These are phyloP conservation scores for Vitis riparia DNA, from an alignment of 164 flowering plant genomes.

Conservation along the genomic window DNA sequence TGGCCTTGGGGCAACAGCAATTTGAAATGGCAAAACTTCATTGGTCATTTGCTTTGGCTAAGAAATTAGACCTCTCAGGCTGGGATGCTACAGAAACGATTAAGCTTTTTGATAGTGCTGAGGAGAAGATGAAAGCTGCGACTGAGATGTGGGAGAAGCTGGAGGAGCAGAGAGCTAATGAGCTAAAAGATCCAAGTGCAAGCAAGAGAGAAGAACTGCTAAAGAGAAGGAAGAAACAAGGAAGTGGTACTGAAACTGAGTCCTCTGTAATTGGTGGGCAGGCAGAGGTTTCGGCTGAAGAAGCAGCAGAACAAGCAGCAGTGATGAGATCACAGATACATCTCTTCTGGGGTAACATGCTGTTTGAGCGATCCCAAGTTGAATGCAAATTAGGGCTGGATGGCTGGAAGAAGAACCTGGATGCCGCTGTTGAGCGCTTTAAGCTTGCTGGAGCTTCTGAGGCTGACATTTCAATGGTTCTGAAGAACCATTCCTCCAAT, in stretches of 20 bases:
- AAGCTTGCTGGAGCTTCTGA: conserved; percentile 97
- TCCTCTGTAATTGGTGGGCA: conserved; percentile 34
- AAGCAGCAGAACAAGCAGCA: conserved; percentile 86
- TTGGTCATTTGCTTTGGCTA: conserved; percentile 90
- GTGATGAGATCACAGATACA: conserved; percentile 95
- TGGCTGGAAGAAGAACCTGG: conserved; percentile 80
- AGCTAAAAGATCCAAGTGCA: conserved; percentile 63
- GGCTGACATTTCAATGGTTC: conserved; percentile 74
- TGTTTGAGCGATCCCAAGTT: conserved; percentile 93
- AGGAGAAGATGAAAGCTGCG: conserved; percentile 91
- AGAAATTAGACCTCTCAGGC: conserved; percentile 65
- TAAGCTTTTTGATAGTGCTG: conserved; percentile 78
- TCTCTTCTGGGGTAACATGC: conserved; percentile 95
- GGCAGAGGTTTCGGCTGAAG: conserved; percentile 66
- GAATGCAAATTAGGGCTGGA: conserved; percentile 66
- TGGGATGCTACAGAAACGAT: conserved; percentile 79
- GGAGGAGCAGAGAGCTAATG: conserved; percentile 87
- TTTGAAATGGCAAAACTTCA: conserved; percentile 98
- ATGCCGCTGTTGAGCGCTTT: conserved; percentile 84
- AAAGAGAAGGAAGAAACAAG: conserved; percentile 71
- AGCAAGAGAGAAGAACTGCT: conserved; percentile 69
- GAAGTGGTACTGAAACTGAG: conserved; percentile 42
- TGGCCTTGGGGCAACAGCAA: conserved; percentile 90
- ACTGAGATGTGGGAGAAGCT: conserved; percentile 98
- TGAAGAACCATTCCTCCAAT: conserved; percentile 81